Conservation (phyloP, 495 filamentous ascomycete genomes). For the Bacidia rubella region DNA sequence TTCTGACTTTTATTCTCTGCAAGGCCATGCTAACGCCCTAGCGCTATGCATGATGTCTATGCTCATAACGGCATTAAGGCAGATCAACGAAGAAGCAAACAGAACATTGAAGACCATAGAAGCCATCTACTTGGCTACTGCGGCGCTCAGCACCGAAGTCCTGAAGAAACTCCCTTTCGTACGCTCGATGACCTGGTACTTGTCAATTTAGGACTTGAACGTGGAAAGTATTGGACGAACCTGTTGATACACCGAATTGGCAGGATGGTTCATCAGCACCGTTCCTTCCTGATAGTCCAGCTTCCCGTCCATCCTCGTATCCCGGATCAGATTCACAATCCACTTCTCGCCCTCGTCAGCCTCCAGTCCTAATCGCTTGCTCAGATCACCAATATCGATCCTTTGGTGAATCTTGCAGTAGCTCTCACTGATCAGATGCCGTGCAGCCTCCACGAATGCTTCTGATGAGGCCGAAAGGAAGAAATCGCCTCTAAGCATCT, state of each 20-base stretch:
- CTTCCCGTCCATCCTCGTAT: constrained; percentile 95
- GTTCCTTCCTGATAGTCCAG: constrained; percentile 98
- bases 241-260: constrained; percentile 95
- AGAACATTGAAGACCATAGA: neutral
- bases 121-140: constrained; percentile 15
- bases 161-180: constrained; percentile 21
- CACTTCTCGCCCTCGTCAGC: constrained; percentile 97
- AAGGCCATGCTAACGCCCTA: neutral
- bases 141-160: constrained; percentile 19
- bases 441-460: constrained; percentile 81
- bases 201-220: constrained; percentile 39
- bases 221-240: constrained; percentile 76
- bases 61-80: neutral
- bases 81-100: neutral
- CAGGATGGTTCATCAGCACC: constrained; percentile 98
- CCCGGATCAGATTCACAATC: constrained; percentile 98
- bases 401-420: constrained; percentile 99
- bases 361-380: constrained; percentile 72
- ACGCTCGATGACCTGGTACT: constrained; percentile 17
- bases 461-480: constrained; percentile 80
- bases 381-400: constrained; percentile 89
- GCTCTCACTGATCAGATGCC: constrained; percentile 91
- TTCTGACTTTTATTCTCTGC: neutral
- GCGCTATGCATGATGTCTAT: neutral
- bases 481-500: constrained; percentile 85